phyloP scores from a whole-genome alignment of 1,139 yeast genomes.

The Kazachstania sp. region DNA sequence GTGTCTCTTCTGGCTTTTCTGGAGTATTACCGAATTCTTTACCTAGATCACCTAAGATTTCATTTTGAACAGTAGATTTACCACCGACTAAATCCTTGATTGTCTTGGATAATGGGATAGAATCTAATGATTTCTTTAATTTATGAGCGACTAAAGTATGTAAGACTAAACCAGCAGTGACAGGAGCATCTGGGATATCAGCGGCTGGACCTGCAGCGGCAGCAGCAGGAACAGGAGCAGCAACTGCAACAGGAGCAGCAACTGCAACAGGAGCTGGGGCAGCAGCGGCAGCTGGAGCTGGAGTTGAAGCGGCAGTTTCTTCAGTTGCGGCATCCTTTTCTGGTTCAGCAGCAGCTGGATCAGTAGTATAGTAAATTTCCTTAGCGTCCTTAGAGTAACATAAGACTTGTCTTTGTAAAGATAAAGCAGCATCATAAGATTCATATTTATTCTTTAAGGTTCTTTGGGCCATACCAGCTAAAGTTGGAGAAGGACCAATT shows the following conservation, averaged over 20 bases:
- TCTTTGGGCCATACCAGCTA: conserved; percentile 97
- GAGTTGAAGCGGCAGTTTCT: conserved; percentile 34
- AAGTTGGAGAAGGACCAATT: conserved; percentile 97
- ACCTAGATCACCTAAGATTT: conserved; percentile 95
- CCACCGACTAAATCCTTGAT: conserved; percentile 97
- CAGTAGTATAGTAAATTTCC: conserved; percentile 93
- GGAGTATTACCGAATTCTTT: conserved; percentile 97
- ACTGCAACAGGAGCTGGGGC: too few relatives aligned
- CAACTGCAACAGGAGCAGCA: conserved; percentile 46
- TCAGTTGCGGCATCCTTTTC: conserved; percentile 33
- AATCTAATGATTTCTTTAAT: conserved; percentile 81
- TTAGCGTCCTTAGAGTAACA: conserved; percentile 93
- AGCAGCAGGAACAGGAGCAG: conserved; percentile 42
- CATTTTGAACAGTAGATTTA: conserved; percentile 96
- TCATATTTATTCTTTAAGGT: conserved; percentile 94
- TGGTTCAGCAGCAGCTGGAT: conserved; percentile 40
- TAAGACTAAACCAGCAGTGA: conserved; percentile 69
- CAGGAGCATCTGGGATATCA: conserved; percentile 81
- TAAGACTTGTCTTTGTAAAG: conserved; percentile 91
- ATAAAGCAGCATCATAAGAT: conserved; percentile 94
- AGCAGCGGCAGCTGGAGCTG: conserved; percentile 39
- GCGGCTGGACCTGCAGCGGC: conserved; percentile 71
- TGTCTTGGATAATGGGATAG: conserved; percentile 82
- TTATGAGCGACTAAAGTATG: conserved; percentile 93
- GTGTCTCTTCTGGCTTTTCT: conserved; percentile 97